Base-by-base conservation (phyloP, 805 yeast species). In the Lipomyces yamanashiensis region DNA sequence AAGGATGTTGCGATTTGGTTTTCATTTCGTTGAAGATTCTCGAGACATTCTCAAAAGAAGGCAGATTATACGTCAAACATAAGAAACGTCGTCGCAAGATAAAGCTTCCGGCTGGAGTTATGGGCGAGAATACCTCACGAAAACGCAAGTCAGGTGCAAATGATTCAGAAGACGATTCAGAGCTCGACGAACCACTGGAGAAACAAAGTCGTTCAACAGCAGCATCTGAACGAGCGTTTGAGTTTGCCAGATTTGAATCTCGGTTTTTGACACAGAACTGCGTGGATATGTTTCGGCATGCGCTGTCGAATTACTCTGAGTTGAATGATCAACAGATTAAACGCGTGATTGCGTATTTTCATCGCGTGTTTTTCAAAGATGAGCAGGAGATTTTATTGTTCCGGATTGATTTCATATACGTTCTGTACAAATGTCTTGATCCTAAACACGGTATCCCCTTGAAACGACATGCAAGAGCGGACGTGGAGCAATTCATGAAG, bases 341-440 rank as follows among this genome's bases (percentile, higher is more conserved):
- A 68, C 80, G 82, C 54, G 86, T 88, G 10, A 72, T 95, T 8
- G 79, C 87, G 0, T 93, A 84, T 71, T 85, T 92, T 71, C 90
- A 89, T 71, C 79, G 89, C 37, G 75, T 90, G 0, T 85, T 91
- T 68, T 86, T 87, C 54, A 80, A 85, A 54, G 81, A 84, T 47
- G 87, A 88, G 62, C 81, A 80, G 56, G 85, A 86, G 48, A 78
- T 86, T 0, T 76, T 83, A 40, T 74, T 89, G 40, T 87, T 81
- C 70, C 78, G 97, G 56, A 72, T 95, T 40, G 97, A 92, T 73
- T 85, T 95, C 72, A 82, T 93, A 82, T 73, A 80, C 15, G 71
- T 82, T 1, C 72, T 89, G 0, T 82, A 85, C 70, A 79, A 82
- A 34, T 77, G 88, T 7, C 77, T 85, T 12, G 80, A 79, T 44